Evolutionary conservation across 768 basidiomycete species (phyloP), one percentile per base, ranked within the genome.

Genomic region (Suillus sp.): DNA sequence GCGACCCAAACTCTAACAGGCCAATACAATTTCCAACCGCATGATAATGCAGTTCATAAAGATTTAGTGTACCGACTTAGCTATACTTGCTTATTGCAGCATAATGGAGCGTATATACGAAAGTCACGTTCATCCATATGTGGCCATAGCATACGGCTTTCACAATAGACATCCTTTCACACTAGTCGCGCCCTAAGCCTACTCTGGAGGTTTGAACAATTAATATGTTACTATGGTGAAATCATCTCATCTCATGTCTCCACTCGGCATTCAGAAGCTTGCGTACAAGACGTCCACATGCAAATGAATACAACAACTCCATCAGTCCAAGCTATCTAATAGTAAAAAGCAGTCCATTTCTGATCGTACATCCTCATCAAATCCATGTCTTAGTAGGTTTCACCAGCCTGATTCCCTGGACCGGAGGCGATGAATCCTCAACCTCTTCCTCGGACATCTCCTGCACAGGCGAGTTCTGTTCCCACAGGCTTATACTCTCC

Each of bases 401-500:
- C 40, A 83, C 81, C 59, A 83, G 70, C 65, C 81, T 71, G 67
- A 83, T 78, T 2, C 81, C 79, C 5, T 72, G 73, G 16, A 62
- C 65, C 22, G 59, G 48, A 25, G 64, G 50, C 4, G 65, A 35
- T 32, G 40, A 62, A 11, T 40, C 61, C 1, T 43, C 45, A 1
- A 20, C 32, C n/a, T 54, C 63, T 27, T 60, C 66, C 4, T 66
- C 72, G 2, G 37, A 37, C 16, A 27, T 34, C 13, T 77, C 74
- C 3, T 71, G 72, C 4, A 63, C 62, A 2, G 67, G 68, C 1
- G 70, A 70, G 30, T 25, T 20, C 13, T 70, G 73, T 34, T 74
- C 72, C 83, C 83, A 86, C 61, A 90, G 67, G 56, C 86, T 81
- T 59, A 83, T 71, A 61, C 84, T 86, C 75, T 90, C 89, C 62